Evolutionary conservation across 108 stramenopile genomes (phyloP).

Genomic region (Cyclotella sp.): DNA sequence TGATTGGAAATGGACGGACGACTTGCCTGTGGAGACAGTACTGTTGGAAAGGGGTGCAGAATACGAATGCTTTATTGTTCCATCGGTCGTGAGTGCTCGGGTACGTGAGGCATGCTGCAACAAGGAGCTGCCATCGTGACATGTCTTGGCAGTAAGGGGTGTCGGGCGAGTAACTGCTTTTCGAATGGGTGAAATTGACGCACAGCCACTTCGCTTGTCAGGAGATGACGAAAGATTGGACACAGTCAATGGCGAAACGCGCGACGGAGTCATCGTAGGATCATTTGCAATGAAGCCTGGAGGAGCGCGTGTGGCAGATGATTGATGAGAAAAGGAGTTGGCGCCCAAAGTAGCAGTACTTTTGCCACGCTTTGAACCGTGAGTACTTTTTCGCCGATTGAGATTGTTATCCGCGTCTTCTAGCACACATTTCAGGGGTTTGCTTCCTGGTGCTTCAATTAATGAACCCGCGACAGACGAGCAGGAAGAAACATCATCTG

Average conservation of each 20-base stretch:
- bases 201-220: not conserved
- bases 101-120: slow-evolving; percentile 2
- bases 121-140: not conserved
- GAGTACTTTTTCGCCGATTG: slow-evolving; percentile 20
- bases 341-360: not conserved
- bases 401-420: not conserved
- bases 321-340: not conserved
- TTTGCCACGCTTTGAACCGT: slow-evolving; percentile 3
- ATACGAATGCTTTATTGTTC: not conserved
- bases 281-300: slow-evolving; percentile 29
- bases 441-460: slow-evolving; percentile 7
- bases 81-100: slow-evolving; percentile 19
- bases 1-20: not conserved
- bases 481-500: slow-evolving; percentile 30
- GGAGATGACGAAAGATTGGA: not conserved
- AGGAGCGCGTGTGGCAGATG: slow-evolving; percentile 10
- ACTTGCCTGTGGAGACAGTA: not conserved
- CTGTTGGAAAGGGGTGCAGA: not conserved
- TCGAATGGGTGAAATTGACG: slow-evolving; percentile 2
- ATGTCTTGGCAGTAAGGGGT: not conserved
- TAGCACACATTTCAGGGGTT: not conserved
- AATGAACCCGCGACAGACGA: slow-evolving; percentile 33
- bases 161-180: slow-evolving; percentile 15
- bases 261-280: slow-evolving; percentile 7
- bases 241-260: slow-evolving; percentile 11